A percentile compares a stretch with the other conserved stretches of the same genome.
phyloP scores from a whole-genome alignment of 169 alveolate genomes.

The Babesia divergens region DNA sequence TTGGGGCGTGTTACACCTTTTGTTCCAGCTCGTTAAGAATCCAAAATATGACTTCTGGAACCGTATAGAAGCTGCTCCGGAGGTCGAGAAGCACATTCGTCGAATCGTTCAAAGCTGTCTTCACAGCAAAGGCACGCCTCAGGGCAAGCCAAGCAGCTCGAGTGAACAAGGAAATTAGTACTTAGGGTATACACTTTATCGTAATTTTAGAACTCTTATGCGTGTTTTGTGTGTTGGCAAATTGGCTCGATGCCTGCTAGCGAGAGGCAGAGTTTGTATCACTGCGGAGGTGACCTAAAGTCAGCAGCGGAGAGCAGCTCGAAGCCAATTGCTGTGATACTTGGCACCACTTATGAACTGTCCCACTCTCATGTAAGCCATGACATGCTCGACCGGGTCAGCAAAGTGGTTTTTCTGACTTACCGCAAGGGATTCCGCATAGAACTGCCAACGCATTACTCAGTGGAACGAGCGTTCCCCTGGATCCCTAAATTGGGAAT shows the following conservation, averaged over 20 bases:
- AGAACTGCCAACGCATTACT: conserved; percentile 6
- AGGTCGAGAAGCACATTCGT: conserved; percentile 57
- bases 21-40: conserved; percentile 50
- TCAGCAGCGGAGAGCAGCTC: no score
- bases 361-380: neutral
- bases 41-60: conserved; percentile 63
- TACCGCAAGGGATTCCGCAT: conserved; percentile 37
- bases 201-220: no score
- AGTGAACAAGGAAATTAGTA: conserved; percentile 7
- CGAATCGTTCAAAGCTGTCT: conserved; percentile 37
- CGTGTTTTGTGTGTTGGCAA: no score
- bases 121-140: conserved; percentile 3
- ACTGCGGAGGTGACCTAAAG: no score
- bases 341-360: neutral
- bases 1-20: conserved; percentile 89
- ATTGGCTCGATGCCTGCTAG: no score
- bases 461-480: neutral
- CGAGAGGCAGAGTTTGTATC: no score
- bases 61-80: conserved; percentile 38
- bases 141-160: neutral
- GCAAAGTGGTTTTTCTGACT: conserved; percentile 30
- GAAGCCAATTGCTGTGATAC: neutral
- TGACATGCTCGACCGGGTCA: neutral
- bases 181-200: no score
- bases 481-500: neutral